Conservation (phyloP, 371 early-diverging fungal genomes). For the Phascolomyces articulosus region DNA sequence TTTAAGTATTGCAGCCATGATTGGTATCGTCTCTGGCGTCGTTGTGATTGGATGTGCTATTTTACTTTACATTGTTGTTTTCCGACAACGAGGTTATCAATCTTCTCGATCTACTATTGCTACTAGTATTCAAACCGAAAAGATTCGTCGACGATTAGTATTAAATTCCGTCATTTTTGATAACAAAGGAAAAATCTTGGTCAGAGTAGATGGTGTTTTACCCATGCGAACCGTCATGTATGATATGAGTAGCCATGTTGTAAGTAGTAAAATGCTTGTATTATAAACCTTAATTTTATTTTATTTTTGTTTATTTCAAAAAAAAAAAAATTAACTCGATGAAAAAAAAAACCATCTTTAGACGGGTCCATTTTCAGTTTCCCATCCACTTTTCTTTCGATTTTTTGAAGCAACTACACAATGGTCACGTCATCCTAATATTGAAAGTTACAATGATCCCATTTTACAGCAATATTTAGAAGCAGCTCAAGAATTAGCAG, state of each 20-base stretch:
- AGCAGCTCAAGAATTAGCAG: conserved; percentile 28
- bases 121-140: conserved; percentile 10
- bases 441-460: background rate
- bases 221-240: conserved; percentile 27
- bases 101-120: background rate
- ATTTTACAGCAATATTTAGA: conserved; percentile 6
- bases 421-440: conserved; percentile 17
- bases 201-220: conserved; percentile 39
- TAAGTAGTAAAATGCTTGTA: background rate
- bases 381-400: conserved; percentile 31
- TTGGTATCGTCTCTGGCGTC: conserved; percentile 37
- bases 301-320: no score
- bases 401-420: conserved; percentile 26
- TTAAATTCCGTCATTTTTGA: conserved; percentile 40
- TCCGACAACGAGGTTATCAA: background rate
- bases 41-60: conserved; percentile 34
- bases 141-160: conserved; percentile 26
- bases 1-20: conserved; percentile 24
- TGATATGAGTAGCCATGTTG: background rate
- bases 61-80: conserved; percentile 23
- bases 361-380: conserved; percentile 10
- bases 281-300: no score
- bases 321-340: background rate
- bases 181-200: conserved; percentile 39
- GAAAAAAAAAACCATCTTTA: background rate